Evolutionary conservation across 257 asterid species (phyloP).

Genomic region (Solanum raphanifolium): DNA sequence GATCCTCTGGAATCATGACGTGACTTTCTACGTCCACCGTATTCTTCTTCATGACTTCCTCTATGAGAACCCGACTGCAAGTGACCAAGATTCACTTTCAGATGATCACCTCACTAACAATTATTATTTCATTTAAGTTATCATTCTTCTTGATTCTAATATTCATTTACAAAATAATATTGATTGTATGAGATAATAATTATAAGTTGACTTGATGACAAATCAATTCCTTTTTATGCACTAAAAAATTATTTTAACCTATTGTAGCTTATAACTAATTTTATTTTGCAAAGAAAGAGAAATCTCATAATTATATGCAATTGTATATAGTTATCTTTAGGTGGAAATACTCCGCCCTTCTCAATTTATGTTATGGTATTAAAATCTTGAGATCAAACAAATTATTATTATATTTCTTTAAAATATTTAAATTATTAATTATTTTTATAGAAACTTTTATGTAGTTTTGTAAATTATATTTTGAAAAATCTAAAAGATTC

Average conservation of each 20-base stretch:
- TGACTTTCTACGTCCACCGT: background rate
- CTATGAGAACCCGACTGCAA: background rate
- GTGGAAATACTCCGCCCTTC: background rate
- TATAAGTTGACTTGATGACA: background rate
- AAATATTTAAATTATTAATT: background rate
- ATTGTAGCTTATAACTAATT: no score
- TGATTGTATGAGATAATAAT: background rate
- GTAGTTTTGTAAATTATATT: background rate
- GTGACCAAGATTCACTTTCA: constrained; percentile 1
- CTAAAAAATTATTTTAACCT: background rate
- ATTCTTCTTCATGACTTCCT: background rate
- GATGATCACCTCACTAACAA: background rate
- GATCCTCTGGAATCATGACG: background rate
- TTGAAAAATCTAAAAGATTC: background rate
- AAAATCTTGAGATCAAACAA: background rate
- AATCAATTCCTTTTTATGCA: background rate
- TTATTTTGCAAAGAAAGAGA: background rate
- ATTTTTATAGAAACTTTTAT: background rate
- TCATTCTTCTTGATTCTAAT: background rate
- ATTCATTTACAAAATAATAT: background rate
- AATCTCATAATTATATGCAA: background rate
- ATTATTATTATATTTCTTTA: no score
- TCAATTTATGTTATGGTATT: background rate
- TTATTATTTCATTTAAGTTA: no score
- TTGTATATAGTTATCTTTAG: background rate